Evolutionary conservation across 768 basidiomycete genomes (phyloP).

Genomic region (Glaciozyma antarctica): DNA sequence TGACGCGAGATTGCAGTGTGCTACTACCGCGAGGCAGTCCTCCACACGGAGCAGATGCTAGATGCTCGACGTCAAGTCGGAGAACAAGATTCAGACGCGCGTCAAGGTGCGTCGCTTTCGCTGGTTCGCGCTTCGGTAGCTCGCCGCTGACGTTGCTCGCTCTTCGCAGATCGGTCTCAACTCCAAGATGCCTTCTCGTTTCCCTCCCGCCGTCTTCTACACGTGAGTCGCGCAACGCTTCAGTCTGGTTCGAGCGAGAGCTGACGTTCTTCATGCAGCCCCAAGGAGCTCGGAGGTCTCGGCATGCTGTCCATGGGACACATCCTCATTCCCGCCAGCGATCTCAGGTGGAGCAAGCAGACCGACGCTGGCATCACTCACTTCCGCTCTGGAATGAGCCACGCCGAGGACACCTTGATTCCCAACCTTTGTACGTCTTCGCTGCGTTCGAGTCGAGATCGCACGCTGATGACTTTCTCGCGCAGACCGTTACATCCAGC

Average conservation of each 20-base stretch:
- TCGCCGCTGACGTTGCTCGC: not conserved
- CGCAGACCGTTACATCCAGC: conserved; percentile 56
- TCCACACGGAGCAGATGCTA: conserved; percentile 80
- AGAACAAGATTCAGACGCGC: conserved; percentile 94
- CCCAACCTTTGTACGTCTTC: conserved; percentile 58
- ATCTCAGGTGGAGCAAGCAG: conserved; percentile 95
- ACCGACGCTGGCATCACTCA: conserved; percentile 96
- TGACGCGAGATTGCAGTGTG: conserved; percentile 54
- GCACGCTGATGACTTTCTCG: not conserved
- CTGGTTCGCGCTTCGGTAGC: not conserved
- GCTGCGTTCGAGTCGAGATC: too few relatives aligned
- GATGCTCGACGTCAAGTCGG: conserved; percentile 94
- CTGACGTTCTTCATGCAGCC: conserved; percentile 48
- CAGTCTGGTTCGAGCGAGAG: not conserved
- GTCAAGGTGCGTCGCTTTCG: conserved; percentile 62
- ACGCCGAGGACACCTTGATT: conserved; percentile 89
- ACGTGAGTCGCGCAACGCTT: not conserved
- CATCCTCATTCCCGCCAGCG: conserved; percentile 94
- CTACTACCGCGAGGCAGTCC: conserved; percentile 34
- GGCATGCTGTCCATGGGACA: conserved; percentile 99
- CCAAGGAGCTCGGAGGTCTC: conserved; percentile 94
- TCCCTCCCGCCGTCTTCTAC: conserved; percentile 55
- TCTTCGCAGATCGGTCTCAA: conserved; percentile 9
- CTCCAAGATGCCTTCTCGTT: conserved; percentile 81
- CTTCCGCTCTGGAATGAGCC: conserved; percentile 98